Percentiles rank a stretch among this genome's conserved stretches.
phyloP scores from a whole-genome alignment of 1,139 yeast species.

The Debaryomyces psychrophilus region DNA sequence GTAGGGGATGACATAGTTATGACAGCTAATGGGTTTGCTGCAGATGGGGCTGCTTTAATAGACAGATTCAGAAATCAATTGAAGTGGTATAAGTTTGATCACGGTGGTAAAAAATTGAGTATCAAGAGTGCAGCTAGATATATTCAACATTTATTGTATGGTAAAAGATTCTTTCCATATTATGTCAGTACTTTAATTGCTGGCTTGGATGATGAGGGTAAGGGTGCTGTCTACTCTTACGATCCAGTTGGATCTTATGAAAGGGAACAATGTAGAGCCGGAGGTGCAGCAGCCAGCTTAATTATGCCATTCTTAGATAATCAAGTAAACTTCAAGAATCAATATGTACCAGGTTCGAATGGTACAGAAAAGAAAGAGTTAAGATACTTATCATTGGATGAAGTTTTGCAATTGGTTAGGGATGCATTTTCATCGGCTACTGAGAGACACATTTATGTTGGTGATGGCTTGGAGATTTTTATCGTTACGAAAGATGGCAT shows the following conservation, averaged over 20 bases:
- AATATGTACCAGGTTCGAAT: conserved; percentile 74
- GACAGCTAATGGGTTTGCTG: conserved; percentile 95
- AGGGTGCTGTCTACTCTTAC: conserved; percentile 92
- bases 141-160: conserved; percentile 86
- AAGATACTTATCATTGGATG: conserved; percentile 73
- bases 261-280: conserved; percentile 96
- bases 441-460: conserved; percentile 97
- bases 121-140: conserved; percentile 84
- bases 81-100: conserved; percentile 93
- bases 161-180: conserved; percentile 95
- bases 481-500: conserved; percentile 95
- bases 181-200: conserved; percentile 94
- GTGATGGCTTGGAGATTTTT: conserved; percentile 90
- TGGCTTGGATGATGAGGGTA: conserved; percentile 92
- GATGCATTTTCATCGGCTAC: conserved; percentile 97
- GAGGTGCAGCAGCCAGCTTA: conserved; percentile 94
- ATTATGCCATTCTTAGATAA: conserved; percentile 97
- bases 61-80: conserved; percentile 74
- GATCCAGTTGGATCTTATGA: conserved; percentile 99
- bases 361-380: conserved; percentile 64
- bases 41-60: conserved; percentile 87
- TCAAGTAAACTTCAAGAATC: conserved; percentile 95
- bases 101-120: conserved; percentile 68
- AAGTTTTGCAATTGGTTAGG: conserved; percentile 81
- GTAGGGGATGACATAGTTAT: conserved; percentile 87